Percentiles rank a stretch among this genome's conserved stretches.
These are phyloP conservation scores for Peniophora sp. DNA, from an alignment of 1,284 basidiomycete genomes.

Conservation along the genomic window DNA sequence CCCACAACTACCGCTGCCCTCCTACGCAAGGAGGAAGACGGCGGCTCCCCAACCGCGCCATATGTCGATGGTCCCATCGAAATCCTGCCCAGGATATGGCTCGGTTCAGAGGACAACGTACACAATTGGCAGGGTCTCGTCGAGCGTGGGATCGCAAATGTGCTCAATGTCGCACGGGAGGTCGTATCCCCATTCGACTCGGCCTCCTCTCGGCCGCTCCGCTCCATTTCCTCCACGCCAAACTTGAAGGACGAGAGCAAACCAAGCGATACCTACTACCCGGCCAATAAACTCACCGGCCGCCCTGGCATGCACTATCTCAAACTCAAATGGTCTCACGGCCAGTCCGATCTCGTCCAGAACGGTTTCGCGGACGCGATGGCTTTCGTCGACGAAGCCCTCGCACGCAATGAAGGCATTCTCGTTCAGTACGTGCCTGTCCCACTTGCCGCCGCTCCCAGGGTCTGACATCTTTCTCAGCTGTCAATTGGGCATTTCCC, in stretches of 20 bases:
- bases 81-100: conserved; percentile 84
- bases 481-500: conserved; percentile 94
- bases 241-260: conserved; percentile 38
- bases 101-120: conserved; percentile 93
- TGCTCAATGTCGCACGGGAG: conserved; percentile 96
- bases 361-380: conserved; percentile 75
- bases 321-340: conserved; percentile 93
- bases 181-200: conserved; percentile 72
- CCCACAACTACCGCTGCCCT: conserved; percentile 35
- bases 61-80: conserved; percentile 86
- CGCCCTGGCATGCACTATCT: conserved; percentile 82
- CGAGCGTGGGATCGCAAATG: conserved; percentile 69
- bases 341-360: conserved; percentile 79
- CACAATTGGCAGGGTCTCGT: conserved; percentile 66
- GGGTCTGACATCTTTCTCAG: conserved; percentile 28
- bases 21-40: conserved; percentile 62
- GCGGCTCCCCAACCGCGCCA: conserved; percentile 46
- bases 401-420: conserved; percentile 69
- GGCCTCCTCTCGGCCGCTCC: conserved; percentile 34
- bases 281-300: conserved; percentile 53
- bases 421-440: conserved; percentile 73
- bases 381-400: conserved; percentile 71
- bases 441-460: conserved; percentile 2
- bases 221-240: conserved; percentile 60
- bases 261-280: conserved; percentile 45